Base-by-base conservation (phyloP, 2,329 filamentous ascomycete species). In the Neonectria coccinea region DNA sequence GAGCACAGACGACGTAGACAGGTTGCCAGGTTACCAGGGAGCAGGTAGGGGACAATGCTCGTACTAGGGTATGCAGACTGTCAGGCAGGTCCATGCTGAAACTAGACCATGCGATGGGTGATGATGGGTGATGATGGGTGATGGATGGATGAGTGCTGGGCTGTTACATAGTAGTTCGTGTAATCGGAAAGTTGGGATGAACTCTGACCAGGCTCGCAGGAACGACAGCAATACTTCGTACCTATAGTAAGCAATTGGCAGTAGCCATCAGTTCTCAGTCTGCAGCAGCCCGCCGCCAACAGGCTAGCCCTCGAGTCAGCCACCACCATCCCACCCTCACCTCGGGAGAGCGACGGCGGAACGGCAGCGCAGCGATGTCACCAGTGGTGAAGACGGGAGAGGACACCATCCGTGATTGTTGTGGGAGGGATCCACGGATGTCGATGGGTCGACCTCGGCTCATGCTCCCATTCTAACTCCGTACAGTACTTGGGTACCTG, bases 121-220 rank as follows among this genome's bases (percentile, higher is more conserved):
- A 25, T 29, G 56, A 33, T 56, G 25, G 5, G 25, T 25, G 25
- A 25, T 29, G 29, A 29, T 29, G 29, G 27, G 2, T 29, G 27
- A 29, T 29, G 27, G 27, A 42, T 31, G 55, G 20, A 31, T 56
- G 56, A 39, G 51, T n/a, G 36, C 27, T 50, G 10, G 44, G 7
- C 36, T 39, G 14, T 48, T 31, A 25, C 25, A 25, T 25, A 6
- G 25, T 25, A 44, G 31, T 25, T 44, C 29, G 48, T 51, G 48
- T 27, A 51, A 18, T 56, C 44, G 55, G 50, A 50, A 53, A 59
- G 61, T 64, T 56, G 61, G 56, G 61, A 64, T 51, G 56, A 64
- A 59, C 56, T 51, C 44, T 36, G 44, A 44, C 44, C 18, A 41
- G 11, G 16, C 22, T 29, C 9, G 44, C 36, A 50, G 22, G 31